Evolutionary conservation across 305 asterid species (phyloP).

Genomic region (Rubia occidens): DNA sequence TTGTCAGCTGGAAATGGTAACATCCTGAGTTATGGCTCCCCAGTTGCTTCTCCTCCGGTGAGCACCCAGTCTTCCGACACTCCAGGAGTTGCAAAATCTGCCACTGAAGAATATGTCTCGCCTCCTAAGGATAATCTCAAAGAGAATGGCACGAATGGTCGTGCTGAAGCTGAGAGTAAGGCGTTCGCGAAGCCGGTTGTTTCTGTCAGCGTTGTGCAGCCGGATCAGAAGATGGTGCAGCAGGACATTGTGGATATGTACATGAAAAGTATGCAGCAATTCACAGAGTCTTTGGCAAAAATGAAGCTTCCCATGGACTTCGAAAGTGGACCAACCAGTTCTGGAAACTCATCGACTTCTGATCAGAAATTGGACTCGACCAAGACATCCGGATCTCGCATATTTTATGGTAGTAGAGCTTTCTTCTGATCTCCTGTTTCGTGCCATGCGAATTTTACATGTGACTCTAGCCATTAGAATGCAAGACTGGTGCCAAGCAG

Average conservation of each 20-base stretch:
- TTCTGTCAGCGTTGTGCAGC: constrained; percentile 24
- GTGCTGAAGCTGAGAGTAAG: constrained; percentile 20
- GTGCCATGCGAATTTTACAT: constrained; percentile 8
- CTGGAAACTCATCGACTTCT: constrained; percentile 49
- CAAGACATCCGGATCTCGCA: constrained; percentile 66
- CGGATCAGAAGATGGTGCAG: constrained; percentile 41
- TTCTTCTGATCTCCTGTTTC: constrained; percentile 39
- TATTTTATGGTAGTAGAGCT: constrained; percentile 62
- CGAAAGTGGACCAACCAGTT: constrained; percentile 55
- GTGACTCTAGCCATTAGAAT: constrained; percentile 22
- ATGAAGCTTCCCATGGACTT: constrained; percentile 48
- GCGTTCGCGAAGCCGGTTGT: constrained; percentile 29
- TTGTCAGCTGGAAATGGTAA: constrained; percentile 26
- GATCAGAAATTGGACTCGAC: constrained; percentile 61
- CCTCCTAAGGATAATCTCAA: constrained; percentile 22
- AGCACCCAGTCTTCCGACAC: constrained; percentile 33
- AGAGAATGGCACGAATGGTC: constrained; percentile 17
- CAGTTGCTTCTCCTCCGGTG: constrained; percentile 33
- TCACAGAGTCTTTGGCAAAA: constrained; percentile 45
- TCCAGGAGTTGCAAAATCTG: constrained; percentile 18
- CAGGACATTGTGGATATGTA: constrained; percentile 53
- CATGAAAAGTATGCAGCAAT: constrained; percentile 58
- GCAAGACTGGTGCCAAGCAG: constrained; percentile 11
- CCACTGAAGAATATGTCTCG: constrained; percentile 21
- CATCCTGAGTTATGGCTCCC: constrained; percentile 30